Conservation (phyloP, 2,329 filamentous ascomycete species). For the Lecanoromycetidae sp. region DNA sequence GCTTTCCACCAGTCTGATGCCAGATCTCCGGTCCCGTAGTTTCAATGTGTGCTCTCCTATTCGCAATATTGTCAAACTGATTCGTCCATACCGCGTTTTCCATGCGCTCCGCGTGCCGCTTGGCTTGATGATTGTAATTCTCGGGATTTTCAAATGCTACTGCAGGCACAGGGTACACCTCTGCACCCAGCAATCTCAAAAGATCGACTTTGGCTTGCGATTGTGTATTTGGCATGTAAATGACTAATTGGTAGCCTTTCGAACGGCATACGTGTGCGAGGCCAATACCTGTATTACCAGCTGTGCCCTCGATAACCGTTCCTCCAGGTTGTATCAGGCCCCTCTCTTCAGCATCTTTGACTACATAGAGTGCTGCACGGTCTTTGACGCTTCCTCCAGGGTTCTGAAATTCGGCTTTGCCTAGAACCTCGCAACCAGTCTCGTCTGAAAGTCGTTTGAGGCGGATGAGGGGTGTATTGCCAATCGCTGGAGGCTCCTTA, state of each 20-base stretch:
- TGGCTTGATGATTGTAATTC: constrained; percentile 97
- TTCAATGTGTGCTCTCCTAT: constrained; percentile 86
- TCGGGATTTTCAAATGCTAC: constrained; percentile 89
- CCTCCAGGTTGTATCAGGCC: constrained; percentile 74
- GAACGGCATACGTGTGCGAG: constrained; percentile 91
- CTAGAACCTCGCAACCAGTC: constrained; percentile 86
- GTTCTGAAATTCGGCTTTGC: constrained; percentile 98
- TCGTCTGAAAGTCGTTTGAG: constrained; percentile 77
- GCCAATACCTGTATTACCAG: constrained; percentile 95
- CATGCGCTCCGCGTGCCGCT: constrained; percentile 70
- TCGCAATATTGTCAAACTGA: constrained; percentile 95
- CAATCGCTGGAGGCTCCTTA: constrained; percentile 57
- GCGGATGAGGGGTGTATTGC: constrained; percentile 89
- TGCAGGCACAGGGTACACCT: constrained; percentile 90
- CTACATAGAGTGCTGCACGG: constrained; percentile 84
- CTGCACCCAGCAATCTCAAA: constrained; percentile 76
- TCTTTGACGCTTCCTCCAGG: constrained; percentile 94
- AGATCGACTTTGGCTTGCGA: constrained; percentile 97
- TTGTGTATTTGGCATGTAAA: constrained; percentile 99
- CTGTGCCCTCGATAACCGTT: constrained; percentile 92
- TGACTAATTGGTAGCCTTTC: constrained; percentile 86
- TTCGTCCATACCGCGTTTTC: constrained; percentile 96
- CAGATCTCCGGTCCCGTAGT: constrained; percentile 97
- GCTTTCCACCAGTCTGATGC: constrained; percentile 70
- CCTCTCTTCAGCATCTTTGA: constrained; percentile 82